These are phyloP conservation scores for Globisporangium echinulatum DNA, from an alignment of 352 stramenopile genomes.

Conservation along the genomic window DNA sequence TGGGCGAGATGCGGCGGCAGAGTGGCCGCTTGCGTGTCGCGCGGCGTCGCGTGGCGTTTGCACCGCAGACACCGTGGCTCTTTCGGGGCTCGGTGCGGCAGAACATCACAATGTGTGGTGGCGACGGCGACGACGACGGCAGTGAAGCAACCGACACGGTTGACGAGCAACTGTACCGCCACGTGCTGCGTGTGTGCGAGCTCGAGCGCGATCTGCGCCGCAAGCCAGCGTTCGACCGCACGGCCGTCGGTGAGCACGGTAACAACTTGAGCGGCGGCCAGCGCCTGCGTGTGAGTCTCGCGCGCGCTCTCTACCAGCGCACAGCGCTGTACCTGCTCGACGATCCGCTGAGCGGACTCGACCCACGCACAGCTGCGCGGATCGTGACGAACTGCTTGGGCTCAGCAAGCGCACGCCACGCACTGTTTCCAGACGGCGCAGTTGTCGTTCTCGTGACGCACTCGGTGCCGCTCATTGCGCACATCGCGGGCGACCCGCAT, in stretches of 20 bases:
- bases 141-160: conserved; percentile 15
- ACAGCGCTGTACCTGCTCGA: conserved; percentile 81
- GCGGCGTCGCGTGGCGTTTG: conserved; percentile 40
- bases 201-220: conserved; percentile 58
- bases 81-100: conserved; percentile 49
- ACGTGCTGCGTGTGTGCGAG: conserved; percentile 59
- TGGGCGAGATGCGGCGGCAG: conserved; percentile 93
- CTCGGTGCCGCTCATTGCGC: conserved; percentile 53
- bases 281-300: conserved; percentile 74
- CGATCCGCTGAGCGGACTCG: conserved; percentile 80
- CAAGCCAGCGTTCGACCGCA: conserved; percentile 35
- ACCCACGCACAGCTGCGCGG: conserved; percentile 45
- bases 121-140: conserved; percentile 2
- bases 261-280: conserved; percentile 86
- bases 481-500: conserved; percentile 30
- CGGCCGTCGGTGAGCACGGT: conserved; percentile 62
- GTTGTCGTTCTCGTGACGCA: conserved; percentile 78
- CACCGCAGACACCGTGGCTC: conserved; percentile 73
- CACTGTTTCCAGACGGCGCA: conserved; percentile 38
- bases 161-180: conserved; percentile 36
- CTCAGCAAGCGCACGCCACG: conserved; percentile 15
- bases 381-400: conserved; percentile 46
- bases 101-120: conserved; percentile 49
- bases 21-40: conserved; percentile 17
- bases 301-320: conserved; percentile 71